These are phyloP conservation scores for Tetrahymena borealis DNA, from an alignment of 73 alveolate species.

Conservation along the genomic window DNA sequence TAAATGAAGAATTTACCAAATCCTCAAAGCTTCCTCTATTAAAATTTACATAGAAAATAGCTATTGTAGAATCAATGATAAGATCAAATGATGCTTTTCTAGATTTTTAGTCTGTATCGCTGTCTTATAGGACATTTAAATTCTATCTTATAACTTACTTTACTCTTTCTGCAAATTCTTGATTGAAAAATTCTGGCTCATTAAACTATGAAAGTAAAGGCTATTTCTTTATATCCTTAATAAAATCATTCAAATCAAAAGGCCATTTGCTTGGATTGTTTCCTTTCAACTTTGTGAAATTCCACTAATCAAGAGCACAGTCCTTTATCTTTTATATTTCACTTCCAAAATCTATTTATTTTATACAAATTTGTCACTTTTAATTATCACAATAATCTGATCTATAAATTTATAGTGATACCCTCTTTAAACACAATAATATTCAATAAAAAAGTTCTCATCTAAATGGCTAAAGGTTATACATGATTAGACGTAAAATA, in stretches of 20 bases:
- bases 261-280: conserved; percentile 1
- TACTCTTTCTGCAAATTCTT: neutral
- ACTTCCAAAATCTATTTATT: neutral
- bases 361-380: neutral
- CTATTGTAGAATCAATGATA: neutral
- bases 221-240: neutral
- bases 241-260: neutral
- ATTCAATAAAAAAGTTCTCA: neutral
- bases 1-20: neutral
- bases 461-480: neutral
- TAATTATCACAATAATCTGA: no score
- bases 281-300: neutral
- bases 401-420: no score
- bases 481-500: no score
- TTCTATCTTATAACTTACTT: neutral
- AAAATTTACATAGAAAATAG: neutral
- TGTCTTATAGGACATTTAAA: neutral
- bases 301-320: neutral
- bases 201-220: neutral
- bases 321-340: neutral
- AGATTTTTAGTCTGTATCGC: neutral
- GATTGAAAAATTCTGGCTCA: neutral
- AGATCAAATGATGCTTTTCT: neutral
- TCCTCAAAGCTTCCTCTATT: neutral
- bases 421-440: no score